Evolutionary conservation across 176 grass and related monocot genomes (phyloP), one percentile per base, ranked within the genome.

Genomic region (Cenchrus fungigraminus): DNA sequence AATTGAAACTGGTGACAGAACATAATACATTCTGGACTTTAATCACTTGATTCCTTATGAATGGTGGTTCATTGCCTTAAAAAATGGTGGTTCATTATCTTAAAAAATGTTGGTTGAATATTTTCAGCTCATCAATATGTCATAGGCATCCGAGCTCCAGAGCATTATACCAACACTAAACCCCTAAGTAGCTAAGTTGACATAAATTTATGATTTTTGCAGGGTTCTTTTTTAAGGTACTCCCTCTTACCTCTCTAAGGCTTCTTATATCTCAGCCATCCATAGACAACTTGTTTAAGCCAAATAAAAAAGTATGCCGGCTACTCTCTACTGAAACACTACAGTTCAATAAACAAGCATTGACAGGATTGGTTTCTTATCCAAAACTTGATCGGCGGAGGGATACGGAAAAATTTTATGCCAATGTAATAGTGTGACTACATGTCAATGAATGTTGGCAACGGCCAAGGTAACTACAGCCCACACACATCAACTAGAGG

Each of bases 141-240:
- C 12, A 73, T 9, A 73, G 44, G 22, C 52, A 81, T 75, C 40
- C 66, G 3, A 76, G 54, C 51, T 17, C 1, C 54, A 82, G 15
- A 81, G 52, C 16, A 32, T 46, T 57, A 59, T 57, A 59, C 13
- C 22, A 68, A 77, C 22, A 63, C 73, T 63, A 34, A n/a, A 75
- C 19, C 46, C 11, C 46, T 17, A 55, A 31, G 20, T 34, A 7
- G 57, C 57, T n/a, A 20, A n/a, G 56, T 58, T 4, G 40, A 16
- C 79, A 81, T 57, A 69, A 56, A 55, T 69, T 17, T 69, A 25
- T 68, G 12, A 42, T 68, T 68, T 68, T 81, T 25, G n/a, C 61
- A 60, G 19, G 16, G 5, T 2, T 9, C 57, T 60, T 58, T 22
- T 22, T 22, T 22, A 22, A 60, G 57, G 57, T 22, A 28, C 58